Evolutionary conservation across 2,329 filamentous ascomycete genomes (phyloP), one percentile per base, ranked within the genome.

Genomic region (Chalaropsis thielavioides): DNA sequence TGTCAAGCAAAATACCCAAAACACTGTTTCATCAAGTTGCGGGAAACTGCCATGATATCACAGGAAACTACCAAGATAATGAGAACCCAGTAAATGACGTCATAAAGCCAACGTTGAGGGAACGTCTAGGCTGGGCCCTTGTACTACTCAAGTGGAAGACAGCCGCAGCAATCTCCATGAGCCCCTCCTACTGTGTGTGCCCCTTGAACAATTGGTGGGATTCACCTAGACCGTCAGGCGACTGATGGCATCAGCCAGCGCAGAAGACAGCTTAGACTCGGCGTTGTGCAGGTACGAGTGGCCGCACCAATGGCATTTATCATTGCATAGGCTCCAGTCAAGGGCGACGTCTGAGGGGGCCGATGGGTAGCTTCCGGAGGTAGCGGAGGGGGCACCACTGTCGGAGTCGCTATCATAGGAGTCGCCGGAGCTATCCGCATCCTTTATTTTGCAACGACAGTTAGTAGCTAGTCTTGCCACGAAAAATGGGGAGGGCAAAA

Each of bases 271-370:
- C 19, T 51, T 24, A 8, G 19, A 10, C 3, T 17, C 19, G 13
- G 10, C 27, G 2, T 58, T 15, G 13, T 31, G 31, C 4, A 58
- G 4, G 7, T n/a, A 31, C 6, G 27, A n/a, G 13, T 54, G 22
- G 2, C 61, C 61, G 27, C 61, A 63, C 61, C 61, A 63, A 6
- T 19, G 17, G 15, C 61, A 63, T 2, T 54, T 40, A 11, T 63
- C 49, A 19, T 13, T 41, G 6, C 61, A 63, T 11, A 63, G 8
- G 2, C 61, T 63, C 61, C 61, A 63, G 35, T 63, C 61, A 2
- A 51, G 35, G 3, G 13, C 1, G 3, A 7, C n/a, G 10, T 38
- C 10, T 6, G 8, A 5, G 27, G 0, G 17, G 61, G 31, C 61
- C 27, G 11, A 8, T 54, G 10, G 49, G n/a, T 11, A 27, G 24